phyloP scores from a whole-genome alignment of 768 basidiomycete species.

The Russula vinacea region DNA sequence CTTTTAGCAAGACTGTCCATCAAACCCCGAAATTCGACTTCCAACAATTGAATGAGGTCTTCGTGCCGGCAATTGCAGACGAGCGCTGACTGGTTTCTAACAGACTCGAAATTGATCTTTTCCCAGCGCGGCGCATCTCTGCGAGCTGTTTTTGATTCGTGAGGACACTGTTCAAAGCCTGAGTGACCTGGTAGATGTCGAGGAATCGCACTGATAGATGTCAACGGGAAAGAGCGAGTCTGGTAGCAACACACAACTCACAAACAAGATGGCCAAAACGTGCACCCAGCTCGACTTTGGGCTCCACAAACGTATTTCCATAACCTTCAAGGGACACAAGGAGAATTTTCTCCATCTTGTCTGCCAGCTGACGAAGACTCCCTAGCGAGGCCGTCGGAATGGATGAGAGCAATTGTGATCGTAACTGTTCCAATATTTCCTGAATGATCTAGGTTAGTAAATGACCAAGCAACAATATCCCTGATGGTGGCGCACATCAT shows the following conservation, averaged over 20 bases:
- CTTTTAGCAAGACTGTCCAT: constrained; percentile 70
- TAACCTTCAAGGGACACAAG: constrained; percentile 77
- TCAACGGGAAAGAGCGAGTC: constrained; percentile 23
- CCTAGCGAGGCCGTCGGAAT: constrained; percentile 64
- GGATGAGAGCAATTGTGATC: constrained; percentile 79
- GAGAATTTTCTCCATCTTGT: constrained; percentile 90
- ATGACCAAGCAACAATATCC: constrained; percentile 4
- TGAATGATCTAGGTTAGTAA: constrained; percentile 37
- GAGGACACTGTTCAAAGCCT: constrained; percentile 83
- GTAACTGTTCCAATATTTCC: constrained; percentile 85
- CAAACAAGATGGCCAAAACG: constrained; percentile 88
- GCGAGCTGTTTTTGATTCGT: constrained; percentile 80
- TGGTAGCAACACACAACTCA: constrained; percentile 43
- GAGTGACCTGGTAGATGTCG: constrained; percentile 89
- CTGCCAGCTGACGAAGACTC: constrained; percentile 74
- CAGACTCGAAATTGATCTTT: constrained; percentile 86
- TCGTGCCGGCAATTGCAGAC: constrained; percentile 93
- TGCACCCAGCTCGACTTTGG: constrained; percentile 86
- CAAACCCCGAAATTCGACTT: constrained; percentile 78
- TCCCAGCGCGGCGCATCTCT: constrained; percentile 86
- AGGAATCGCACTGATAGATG: constrained; percentile 71
- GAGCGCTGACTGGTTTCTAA: constrained; percentile 87
- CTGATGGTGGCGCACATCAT: constrained; percentile 63
- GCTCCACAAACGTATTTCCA: constrained; percentile 85
- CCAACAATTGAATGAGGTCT: constrained; percentile 78